These are phyloP conservation scores for Ceriops zippeliana DNA, from an alignment of 345 rosid genomes.

Conservation along the genomic window DNA sequence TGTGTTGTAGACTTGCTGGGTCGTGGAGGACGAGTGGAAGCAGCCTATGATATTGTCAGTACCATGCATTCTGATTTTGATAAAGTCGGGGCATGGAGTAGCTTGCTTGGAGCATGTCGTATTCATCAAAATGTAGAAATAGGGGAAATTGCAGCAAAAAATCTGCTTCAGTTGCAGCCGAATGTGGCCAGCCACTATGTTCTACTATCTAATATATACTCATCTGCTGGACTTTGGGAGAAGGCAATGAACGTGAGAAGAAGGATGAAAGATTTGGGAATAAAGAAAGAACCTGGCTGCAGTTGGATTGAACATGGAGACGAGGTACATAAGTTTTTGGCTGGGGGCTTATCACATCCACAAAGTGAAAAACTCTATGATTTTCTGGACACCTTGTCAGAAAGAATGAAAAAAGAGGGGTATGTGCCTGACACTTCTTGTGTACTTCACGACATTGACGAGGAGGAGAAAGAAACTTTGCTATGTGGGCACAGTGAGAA, in stretches of 20 bases:
- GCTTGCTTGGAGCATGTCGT: slow-evolving; percentile 81
- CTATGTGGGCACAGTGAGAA: slow-evolving; percentile 93
- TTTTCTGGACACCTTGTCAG: slow-evolving; percentile 55
- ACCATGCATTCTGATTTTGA: slow-evolving; percentile 52
- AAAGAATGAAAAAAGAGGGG: slow-evolving; percentile 70
- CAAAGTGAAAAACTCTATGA: slow-evolving; percentile 59
- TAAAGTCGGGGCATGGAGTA: slow-evolving; percentile 77
- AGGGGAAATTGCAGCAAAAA: slow-evolving; percentile 67
- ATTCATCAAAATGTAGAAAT: slow-evolving; percentile 63
- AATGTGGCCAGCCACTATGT: slow-evolving; percentile 85
- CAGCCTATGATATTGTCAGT: slow-evolving; percentile 54
- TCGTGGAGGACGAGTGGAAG: slow-evolving; percentile 64
- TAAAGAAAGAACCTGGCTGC: slow-evolving; percentile 88
- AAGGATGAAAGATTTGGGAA: slow-evolving; percentile 73
- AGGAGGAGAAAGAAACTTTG: slow-evolving; percentile 70
- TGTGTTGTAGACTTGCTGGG: slow-evolving; percentile 90
- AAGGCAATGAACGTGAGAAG: slow-evolving; percentile 69
- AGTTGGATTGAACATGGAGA: slow-evolving; percentile 82
- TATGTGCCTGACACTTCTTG: slow-evolving; percentile 84
- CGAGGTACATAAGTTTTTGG: slow-evolving; percentile 74
- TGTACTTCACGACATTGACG: slow-evolving; percentile 73
- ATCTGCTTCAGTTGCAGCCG: slow-evolving; percentile 68
- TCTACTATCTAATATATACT: slow-evolving; percentile 74
- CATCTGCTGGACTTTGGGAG: slow-evolving; percentile 74
- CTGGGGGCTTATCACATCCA: slow-evolving; percentile 75